phyloP scores from a whole-genome alignment of 73 alveolate genomes.

The Uronychia binucleata region DNA sequence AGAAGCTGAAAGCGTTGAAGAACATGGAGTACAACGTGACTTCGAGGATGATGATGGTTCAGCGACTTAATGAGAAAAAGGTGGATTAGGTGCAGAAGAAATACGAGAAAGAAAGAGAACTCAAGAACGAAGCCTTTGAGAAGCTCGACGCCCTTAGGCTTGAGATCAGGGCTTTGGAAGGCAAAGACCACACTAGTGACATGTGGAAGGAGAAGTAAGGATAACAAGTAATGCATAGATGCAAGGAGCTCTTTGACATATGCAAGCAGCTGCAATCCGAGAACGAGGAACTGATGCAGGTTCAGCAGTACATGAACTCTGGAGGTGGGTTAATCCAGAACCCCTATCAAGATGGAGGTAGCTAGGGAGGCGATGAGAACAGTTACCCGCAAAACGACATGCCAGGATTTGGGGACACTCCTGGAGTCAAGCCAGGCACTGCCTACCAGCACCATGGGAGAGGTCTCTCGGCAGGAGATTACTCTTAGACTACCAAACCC shows the following conservation, averaged over 20 bases:
- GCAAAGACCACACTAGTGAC: constrained; percentile 35
- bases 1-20: constrained; percentile 30
- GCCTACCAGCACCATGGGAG: background rate
- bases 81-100: constrained; percentile 10
- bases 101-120: constrained; percentile 22
- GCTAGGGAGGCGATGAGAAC: background rate
- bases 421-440: background rate
- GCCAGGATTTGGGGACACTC: background rate
- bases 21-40: constrained; percentile 25
- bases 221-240: background rate
- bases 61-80: background rate
- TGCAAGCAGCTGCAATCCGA: constrained; percentile 43
- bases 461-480: background rate
- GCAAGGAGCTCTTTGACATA: constrained; percentile 48
- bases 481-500: background rate
- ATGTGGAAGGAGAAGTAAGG: constrained; percentile 47
- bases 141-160: constrained; percentile 33
- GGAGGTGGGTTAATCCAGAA: background rate
- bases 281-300: constrained; percentile 29
- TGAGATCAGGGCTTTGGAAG: constrained; percentile 52
- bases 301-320: background rate
- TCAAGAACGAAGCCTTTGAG: constrained; percentile 28
- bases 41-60: background rate
- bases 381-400: background rate
- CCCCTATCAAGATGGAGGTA: background rate